Evolutionary conservation across 2,329 filamentous ascomycete genomes (phyloP), one percentile per base, ranked within the genome.

Genomic region (Cercospora janseana): DNA sequence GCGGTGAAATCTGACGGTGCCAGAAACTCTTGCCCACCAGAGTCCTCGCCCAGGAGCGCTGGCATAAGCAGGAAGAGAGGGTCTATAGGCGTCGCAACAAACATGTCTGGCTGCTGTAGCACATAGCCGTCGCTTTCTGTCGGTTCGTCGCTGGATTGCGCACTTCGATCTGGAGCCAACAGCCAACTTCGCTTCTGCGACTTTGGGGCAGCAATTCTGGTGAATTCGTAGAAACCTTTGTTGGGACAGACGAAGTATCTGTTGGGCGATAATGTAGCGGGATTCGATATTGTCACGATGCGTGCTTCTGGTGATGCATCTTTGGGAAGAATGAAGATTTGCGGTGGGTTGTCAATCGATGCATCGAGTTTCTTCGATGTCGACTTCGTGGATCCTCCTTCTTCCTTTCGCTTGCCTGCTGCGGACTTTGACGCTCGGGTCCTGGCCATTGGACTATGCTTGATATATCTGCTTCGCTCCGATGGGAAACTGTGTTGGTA

Each of bases 61-160:
- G 92, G 87, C 1, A 97, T 74, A 3, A 95, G 66, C 43, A 97
- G 75, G 71, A 97, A 97, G 3, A 96, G 65, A 4, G 88, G 79
- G 67, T 98, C 93, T 47, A 95, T 75, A 2, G 83, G 80, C 1
- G 93, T 95, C 6, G 92, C 88, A 52, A 97, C 71, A 62, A 87
- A 86, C n/a, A 97, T 72, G 52, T 90, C 83, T 26, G 88, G 82
- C 34, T 77, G 78, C 61, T 83, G 83, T 26, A 83, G 78, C 18
- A 88, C 70, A 58, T 80, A 80, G 9, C 78, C 81, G 29, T 48
- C 43, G 16, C 55, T 51, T n/a, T 46, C 56, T 45, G 34, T 38
- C 47, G 60, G 55, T 18, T 27, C 27, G 18, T 37, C 15, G 20
- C 51, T 32, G 27, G 37, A 31, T 10, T 45, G 46, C 9, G 54